These are phyloP conservation scores for Zizania palustris DNA, from an alignment of 202 grass and related monocot species.

Conservation along the genomic window DNA sequence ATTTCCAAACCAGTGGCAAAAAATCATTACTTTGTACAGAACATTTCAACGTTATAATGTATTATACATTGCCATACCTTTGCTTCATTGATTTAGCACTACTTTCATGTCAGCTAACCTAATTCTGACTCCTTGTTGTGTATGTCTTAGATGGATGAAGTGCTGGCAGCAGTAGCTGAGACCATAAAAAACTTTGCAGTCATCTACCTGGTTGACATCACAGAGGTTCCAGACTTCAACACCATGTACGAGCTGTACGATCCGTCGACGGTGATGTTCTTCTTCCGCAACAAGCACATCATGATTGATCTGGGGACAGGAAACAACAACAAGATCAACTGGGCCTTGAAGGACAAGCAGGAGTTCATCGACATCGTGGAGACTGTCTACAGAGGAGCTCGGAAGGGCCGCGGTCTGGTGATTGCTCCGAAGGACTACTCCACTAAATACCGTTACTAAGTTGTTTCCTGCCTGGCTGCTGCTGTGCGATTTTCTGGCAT, in stretches of 20 bases:
- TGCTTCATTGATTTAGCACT: not conserved
- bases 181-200: constrained; percentile 79
- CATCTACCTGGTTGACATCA: constrained; percentile 80
- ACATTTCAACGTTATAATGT: not conserved
- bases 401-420: constrained; percentile 72
- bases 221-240: constrained; percentile 70
- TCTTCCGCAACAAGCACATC: constrained; percentile 84
- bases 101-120: not conserved
- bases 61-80: not conserved
- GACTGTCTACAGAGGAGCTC: constrained; percentile 69
- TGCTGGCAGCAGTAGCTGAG: constrained; percentile 63
- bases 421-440: constrained; percentile 80
- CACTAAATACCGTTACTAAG: constrained; percentile 78
- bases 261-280: constrained; percentile 77
- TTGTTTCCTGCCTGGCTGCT: not conserved
- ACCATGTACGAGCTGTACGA: constrained; percentile 87
- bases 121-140: constrained; percentile 19
- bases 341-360: constrained; percentile 83
- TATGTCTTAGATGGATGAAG: constrained; percentile 72
- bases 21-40: not conserved
- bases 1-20: not conserved
- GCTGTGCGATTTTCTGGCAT: constrained; percentile 15
- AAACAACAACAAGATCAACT: constrained; percentile 89
- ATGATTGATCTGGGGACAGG: constrained; percentile 86
- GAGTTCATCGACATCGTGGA: constrained; percentile 81